Base-by-base conservation (phyloP, 257 asterid species). In the Perilla frutescens region DNA sequence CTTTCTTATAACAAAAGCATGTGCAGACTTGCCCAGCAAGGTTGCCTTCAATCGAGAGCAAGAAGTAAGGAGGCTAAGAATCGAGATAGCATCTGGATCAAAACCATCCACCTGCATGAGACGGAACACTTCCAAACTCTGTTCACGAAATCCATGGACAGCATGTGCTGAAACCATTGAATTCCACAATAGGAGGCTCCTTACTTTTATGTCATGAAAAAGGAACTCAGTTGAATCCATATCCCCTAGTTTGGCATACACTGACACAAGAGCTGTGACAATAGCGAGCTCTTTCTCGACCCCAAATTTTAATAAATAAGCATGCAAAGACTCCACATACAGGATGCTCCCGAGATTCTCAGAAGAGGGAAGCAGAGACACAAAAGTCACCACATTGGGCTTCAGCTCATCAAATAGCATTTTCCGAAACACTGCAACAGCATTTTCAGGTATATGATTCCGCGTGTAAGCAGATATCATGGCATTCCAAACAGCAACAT, bases 151-250 rank as follows among this genome's bases (percentile, higher is more conserved):
- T 57, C 88, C 85, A 60, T 82, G 71, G 54, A 75, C 72, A 56
- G 82, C 75, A 71, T 82, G 82, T 43, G 89, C 87, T 15, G 96
- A 86, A 36, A 90, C 84, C 87, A 87, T 80, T 2, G 96, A 83
- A 65, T 90, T 90, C 91, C 91, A 87, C 8, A 84, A 68, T 11
- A 86, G 63, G 66, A 76, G 69, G 67, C 72, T 83, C 73, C 79
- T 86, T 10, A 49, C 12, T 32, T 26, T 55, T 54, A 76, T 47
- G 7, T 72, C 71, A 34, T 8, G n/a, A 54, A 81, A 90, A 61
- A 90, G 83, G 51, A 66, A 76, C 79, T 82, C 84, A 1, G 91
- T 85, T 10, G 93, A 81, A 55, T 76, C 68, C 7, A 87, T 66
- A 71, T 81, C 65, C 29, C 87, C 88, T 68, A 84, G 75, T 59